Evolutionary conservation across 1,139 yeast genomes (phyloP).

Genomic region (Saccharomyces hybrid): DNA sequence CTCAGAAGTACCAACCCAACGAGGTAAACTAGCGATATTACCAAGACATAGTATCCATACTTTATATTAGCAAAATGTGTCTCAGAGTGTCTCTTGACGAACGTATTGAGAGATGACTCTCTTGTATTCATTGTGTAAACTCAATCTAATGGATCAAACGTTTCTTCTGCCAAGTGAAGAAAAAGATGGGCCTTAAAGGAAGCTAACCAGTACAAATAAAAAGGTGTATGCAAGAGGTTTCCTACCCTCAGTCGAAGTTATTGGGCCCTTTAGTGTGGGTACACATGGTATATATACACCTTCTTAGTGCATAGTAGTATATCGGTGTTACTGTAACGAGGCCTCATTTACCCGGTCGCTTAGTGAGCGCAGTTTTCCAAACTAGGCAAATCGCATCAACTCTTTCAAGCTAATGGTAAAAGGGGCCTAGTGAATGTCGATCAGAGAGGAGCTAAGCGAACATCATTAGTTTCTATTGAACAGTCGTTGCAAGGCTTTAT

Average conservation of each 20-base stretch:
- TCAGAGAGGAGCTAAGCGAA: too few species aligned
- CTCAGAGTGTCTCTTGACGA: constrained; percentile 17
- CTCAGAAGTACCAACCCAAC: constrained; percentile 16
- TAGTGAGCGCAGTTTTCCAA: too few species aligned
- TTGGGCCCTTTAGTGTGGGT: neutral
- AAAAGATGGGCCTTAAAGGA: neutral
- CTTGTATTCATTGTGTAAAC: neutral
- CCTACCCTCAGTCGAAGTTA: too few species aligned
- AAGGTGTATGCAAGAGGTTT: too few species aligned
- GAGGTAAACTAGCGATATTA: constrained; percentile 17
- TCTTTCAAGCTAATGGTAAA: too few species aligned
- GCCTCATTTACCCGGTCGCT: too few species aligned
- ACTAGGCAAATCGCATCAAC: too few species aligned
- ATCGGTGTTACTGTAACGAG: neutral
- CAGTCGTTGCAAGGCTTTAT: too few species aligned
- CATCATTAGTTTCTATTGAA: too few species aligned
- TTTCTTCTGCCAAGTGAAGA: neutral
- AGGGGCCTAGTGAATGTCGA: too few species aligned
- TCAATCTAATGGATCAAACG: neutral
- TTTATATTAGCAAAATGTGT: constrained; percentile 30
- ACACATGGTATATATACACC: neutral
- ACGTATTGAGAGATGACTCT: neutral
- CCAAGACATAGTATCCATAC: constrained; percentile 26
- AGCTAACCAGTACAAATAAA: neutral
- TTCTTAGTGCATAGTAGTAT: neutral